These are phyloP conservation scores for Selaginella moellendorffii DNA, from an alignment of 75 land plant genomes.

Conservation along the genomic window DNA sequence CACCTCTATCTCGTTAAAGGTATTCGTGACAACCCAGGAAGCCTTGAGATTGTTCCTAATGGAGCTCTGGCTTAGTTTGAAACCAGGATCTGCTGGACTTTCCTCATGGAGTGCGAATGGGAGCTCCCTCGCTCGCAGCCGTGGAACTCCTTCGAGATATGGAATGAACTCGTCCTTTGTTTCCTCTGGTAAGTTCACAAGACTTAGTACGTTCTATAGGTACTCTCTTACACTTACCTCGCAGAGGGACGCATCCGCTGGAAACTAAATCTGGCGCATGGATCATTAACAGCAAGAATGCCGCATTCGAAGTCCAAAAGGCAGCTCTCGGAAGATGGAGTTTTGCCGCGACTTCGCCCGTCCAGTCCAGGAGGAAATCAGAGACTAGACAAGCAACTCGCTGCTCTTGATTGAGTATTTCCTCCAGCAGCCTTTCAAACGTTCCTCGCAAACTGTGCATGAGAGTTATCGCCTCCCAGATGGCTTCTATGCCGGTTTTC, in stretches of 20 bases:
- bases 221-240: neutral
- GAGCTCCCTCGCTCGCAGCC: neutral
- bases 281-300: neutral
- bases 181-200: neutral
- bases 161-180: neutral
- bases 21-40: neutral
- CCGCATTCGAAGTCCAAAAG: neutral
- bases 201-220: neutral
- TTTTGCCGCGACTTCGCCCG: neutral
- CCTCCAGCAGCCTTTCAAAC: neutral
- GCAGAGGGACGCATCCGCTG: neutral
- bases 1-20: neutral
- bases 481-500: neutral
- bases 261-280: neutral
- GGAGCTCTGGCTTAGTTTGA: neutral
- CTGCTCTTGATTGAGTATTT: neutral
- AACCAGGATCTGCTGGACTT: neutral
- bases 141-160: neutral
- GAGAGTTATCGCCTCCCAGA: neutral
- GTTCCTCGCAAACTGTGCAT: neutral
- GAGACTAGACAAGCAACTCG: neutral
- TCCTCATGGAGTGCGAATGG: neutral
- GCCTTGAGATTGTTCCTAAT: neutral
- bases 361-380: neutral
- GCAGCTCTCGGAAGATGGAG: neutral